These are phyloP conservation scores for Stachybotrys chartarum DNA, from an alignment of 2,329 filamentous ascomycete species.

Conservation along the genomic window DNA sequence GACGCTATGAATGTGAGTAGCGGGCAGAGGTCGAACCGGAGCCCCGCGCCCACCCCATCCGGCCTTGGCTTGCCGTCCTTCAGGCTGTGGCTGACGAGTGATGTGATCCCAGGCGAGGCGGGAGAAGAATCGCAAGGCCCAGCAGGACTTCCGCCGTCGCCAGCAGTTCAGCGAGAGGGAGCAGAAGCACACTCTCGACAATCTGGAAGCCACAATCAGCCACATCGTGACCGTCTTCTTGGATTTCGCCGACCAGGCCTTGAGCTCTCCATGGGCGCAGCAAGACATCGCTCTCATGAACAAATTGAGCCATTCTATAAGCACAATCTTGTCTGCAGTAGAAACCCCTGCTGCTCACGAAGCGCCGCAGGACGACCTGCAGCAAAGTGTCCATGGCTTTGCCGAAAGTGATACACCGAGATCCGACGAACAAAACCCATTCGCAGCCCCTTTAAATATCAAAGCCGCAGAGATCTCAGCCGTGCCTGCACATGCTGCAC, in stretches of 20 bases:
- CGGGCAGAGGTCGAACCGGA: no score
- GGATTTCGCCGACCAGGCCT: background rate
- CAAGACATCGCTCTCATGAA: background rate
- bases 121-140: background rate
- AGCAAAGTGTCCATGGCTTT: background rate
- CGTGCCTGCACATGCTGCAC: no score
- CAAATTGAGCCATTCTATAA: background rate
- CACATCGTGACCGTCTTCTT: background rate
- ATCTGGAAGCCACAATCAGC: background rate
- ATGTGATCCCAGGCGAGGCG: background rate
- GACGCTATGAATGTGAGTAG: no score
- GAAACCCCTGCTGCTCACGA: background rate
- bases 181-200: background rate
- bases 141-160: background rate
- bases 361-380: background rate
- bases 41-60: no score
- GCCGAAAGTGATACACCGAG: background rate
- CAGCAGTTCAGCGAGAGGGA: background rate
- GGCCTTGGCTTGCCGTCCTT: no score
- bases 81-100: background rate
- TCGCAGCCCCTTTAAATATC: no score
- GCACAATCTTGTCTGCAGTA: background rate
- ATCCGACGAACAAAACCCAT: no score
- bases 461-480: no score
- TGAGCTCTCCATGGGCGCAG: background rate